phyloP scores from a whole-genome alignment of 148 eudicot genomes.

The Spergularia marina region DNA sequence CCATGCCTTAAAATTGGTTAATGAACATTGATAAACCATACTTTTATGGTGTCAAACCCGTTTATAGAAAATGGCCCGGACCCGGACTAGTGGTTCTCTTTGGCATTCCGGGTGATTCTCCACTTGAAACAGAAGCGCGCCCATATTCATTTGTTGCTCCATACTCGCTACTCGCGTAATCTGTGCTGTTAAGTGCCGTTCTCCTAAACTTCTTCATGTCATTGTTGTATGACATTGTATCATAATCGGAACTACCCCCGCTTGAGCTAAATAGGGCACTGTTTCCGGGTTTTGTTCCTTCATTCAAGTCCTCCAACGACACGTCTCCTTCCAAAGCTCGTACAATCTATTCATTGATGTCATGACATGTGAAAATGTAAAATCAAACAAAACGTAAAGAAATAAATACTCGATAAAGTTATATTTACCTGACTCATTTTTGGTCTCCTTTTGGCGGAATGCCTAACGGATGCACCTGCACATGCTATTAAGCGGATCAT shows the following conservation, averaged over 20 bases:
- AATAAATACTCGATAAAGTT: too few species aligned
- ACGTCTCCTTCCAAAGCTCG: conserved; percentile 78
- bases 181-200: conserved; percentile 37
- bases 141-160: conserved; percentile 34
- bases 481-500: conserved; percentile 68
- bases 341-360: conserved; percentile 41
- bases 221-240: conserved; percentile 26
- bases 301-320: conserved; percentile 59
- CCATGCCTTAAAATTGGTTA: too few species aligned
- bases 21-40: too few species aligned
- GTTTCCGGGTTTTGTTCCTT: conserved; percentile 19
- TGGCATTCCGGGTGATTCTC: conserved; percentile 18
- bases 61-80: conserved; percentile 6
- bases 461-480: conserved; percentile 65
- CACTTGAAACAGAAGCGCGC: conserved; percentile 27
- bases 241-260: conserved; percentile 41
- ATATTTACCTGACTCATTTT: conserved; percentile 76
- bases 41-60: too few species aligned
- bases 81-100: conserved; percentile 8
- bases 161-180: conserved; percentile 59
- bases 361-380: too few species aligned
- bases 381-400: too few species aligned
- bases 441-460: conserved; percentile 71
- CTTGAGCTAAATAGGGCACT: conserved; percentile 27
- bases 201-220: conserved; percentile 36